These are phyloP conservation scores for Melanomma pulvis-pyrius DNA, from an alignment of 495 filamentous ascomycete species.

Conservation along the genomic window DNA sequence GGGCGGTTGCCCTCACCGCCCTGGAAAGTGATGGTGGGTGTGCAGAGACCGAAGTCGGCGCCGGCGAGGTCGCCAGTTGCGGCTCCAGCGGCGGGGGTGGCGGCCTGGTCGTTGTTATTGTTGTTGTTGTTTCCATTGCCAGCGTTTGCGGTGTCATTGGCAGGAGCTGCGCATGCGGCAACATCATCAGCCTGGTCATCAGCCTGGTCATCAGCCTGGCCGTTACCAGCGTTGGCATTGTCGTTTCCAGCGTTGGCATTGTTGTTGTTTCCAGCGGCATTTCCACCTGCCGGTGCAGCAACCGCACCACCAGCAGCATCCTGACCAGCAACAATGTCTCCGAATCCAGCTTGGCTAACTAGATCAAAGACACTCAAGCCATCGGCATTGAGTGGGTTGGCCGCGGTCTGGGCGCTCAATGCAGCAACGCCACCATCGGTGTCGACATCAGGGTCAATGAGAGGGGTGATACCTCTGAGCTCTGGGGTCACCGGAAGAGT, in stretches of 20 bases:
- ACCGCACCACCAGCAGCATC: slow-evolving; percentile 36
- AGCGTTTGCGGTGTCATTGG: slow-evolving; percentile 2
- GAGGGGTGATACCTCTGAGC: slow-evolving; percentile 62
- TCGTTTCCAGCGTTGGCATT: slow-evolving; percentile 17
- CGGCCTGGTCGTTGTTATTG: slow-evolving; percentile 8
- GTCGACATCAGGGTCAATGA: slow-evolving; percentile 60
- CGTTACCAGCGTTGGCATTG: slow-evolving; percentile 6
- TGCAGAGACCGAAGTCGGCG: slow-evolving; percentile 57
- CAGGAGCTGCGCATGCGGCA: neutral
- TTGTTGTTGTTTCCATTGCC: neutral
- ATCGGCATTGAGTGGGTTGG: slow-evolving; percentile 54
- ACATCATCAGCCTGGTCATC: slow-evolving; percentile 7
- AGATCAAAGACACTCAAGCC: slow-evolving; percentile 62
- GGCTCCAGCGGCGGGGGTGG: neutral
- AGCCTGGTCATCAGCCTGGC: neutral
- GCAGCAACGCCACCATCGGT: slow-evolving; percentile 59
- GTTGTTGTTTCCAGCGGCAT: slow-evolving; percentile 3
- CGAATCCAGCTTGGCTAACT: slow-evolving; percentile 56
- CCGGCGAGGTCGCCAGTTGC: slow-evolving; percentile 28
- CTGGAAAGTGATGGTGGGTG: slow-evolving; percentile 58
- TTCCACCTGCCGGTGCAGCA: slow-evolving; percentile 30
- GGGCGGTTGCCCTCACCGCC: slow-evolving; percentile 52
- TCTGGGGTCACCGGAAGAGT: slow-evolving; percentile 58
- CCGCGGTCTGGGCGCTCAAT: slow-evolving; percentile 54
- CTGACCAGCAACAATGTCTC: slow-evolving; percentile 51